These are phyloP conservation scores for Przewalskia tangutica DNA, from an alignment of 257 asterid genomes.

Conservation along the genomic window DNA sequence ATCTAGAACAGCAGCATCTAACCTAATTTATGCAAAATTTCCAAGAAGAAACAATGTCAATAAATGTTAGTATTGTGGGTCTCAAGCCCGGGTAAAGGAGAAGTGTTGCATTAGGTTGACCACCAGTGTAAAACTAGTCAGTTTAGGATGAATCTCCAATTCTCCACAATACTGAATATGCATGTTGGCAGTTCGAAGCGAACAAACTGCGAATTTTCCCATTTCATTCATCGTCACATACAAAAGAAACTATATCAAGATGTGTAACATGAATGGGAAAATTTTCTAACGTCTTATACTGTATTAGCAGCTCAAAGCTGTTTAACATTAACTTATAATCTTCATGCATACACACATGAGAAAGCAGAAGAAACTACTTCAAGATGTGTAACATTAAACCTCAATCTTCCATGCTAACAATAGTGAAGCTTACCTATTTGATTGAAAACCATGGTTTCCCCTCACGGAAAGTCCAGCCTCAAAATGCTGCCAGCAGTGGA, in stretches of 20 bases:
- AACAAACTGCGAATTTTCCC: not conserved
- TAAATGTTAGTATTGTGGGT: not conserved
- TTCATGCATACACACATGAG: not conserved
- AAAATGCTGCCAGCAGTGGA: conserved; percentile 58
- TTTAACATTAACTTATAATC: not conserved
- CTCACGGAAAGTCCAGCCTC: conserved; percentile 89
- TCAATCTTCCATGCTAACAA: not conserved
- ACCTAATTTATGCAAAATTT: conserved; percentile 32
- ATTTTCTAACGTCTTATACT: not conserved
- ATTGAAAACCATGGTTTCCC: conserved; percentile 51
- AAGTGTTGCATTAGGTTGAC: not conserved
- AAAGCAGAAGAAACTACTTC: not conserved
- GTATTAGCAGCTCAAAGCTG: not conserved
- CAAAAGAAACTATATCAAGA: not conserved
- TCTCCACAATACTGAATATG: not conserved
- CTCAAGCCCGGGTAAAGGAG: not conserved
- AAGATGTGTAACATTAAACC: not conserved
- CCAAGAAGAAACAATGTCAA: not conserved
- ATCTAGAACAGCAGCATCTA: conserved; percentile 89
- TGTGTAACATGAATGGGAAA: not conserved
- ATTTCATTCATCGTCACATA: not conserved
- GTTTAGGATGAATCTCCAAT: not conserved
- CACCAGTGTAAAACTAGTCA: not conserved
- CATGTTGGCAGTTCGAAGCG: not conserved
- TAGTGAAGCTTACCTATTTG: conserved; percentile 47